Evolutionary conservation across 768 basidiomycete species (phyloP), one percentile per base, ranked within the genome.

Genomic region (Russula compacta): DNA sequence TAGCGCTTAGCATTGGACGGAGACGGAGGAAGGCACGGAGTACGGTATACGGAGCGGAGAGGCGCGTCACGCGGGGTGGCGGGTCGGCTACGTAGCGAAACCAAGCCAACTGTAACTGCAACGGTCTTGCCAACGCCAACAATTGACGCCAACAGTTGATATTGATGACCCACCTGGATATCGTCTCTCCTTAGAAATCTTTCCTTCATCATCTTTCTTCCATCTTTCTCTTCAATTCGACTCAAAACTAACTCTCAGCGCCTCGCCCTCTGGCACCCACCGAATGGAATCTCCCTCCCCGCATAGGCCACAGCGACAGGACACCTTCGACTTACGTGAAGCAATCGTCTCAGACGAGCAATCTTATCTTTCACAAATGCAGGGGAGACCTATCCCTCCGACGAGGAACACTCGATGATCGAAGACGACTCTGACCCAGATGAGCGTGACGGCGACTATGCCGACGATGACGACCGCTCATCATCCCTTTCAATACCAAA

Each of bases 401-500:
- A 90, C 67, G 87, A 90, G 55, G 79, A 83, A 63, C 89, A 91
- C 64, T 92, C 90, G 0, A 83, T 92, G 57, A 80, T 92, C 38
- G 92, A 94, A 68, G 90, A 91, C 70, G 89, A 89, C 70, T 90
- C 87, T 6, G 87, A 90, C 57, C 80, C 74, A 46, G 87, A 91
- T 53, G 85, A 86, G 21, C 76, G 80, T 39, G 86, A 87, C 21
- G 71, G 71, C 39, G 84, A 89, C 63, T 83, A 82, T 68, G 83
- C 85, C 70, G 86, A 89, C 52, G 87, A 88, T 32, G 85, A 86
- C 71, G 87, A 89, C 71, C 82, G 81, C 44, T 90, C 87, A 6
- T 91, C 89, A 6, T 86, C 85, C 9, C 81, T 92, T 38, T 92
- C 89, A 39, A 90, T 92, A 63, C 91, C 91, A 10, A 90, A 92